Evolutionary conservation across 1,284 basidiomycete species (phyloP).

Genomic region (Clitocybe nebularis): DNA sequence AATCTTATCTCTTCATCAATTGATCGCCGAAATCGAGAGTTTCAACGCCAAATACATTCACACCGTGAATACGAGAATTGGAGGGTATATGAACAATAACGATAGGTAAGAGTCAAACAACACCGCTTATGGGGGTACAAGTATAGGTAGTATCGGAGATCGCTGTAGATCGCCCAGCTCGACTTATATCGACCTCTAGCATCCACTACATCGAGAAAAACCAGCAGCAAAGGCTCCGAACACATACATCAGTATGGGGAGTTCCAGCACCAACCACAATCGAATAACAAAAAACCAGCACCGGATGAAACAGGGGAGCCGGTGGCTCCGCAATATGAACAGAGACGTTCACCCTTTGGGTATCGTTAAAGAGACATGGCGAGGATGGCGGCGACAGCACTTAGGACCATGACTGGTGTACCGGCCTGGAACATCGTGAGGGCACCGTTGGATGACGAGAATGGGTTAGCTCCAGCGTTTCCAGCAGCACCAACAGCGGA

Average conservation of each 20-base stretch:
- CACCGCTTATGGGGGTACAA: constrained; percentile 4
- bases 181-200: constrained; percentile 18
- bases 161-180: constrained; percentile 19
- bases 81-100: constrained; percentile 16
- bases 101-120: constrained; percentile 13
- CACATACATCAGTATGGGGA: constrained; percentile 10
- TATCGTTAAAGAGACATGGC: constrained; percentile 32
- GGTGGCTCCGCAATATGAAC: constrained; percentile 16
- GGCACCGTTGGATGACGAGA: constrained; percentile 26
- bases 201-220: constrained; percentile 18
- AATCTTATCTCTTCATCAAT: too few relatives aligned
- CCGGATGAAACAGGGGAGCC: constrained; percentile 16
- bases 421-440: constrained; percentile 29
- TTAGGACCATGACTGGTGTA: constrained; percentile 34
- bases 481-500: constrained; percentile 44
- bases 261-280: constrained; percentile 17
- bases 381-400: constrained; percentile 32
- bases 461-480: constrained; percentile 44
- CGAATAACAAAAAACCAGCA: constrained; percentile 17
- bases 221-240: constrained; percentile 17
- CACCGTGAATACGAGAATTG: too few relatives aligned
- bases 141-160: constrained; percentile 11
- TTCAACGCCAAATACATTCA: too few relatives aligned
- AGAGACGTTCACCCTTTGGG: constrained; percentile 14
- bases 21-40: too few relatives aligned